A percentile compares a stretch with the other conserved stretches of the same genome.
phyloP scores from a whole-genome alignment of 495 filamentous ascomycete species.

The Chaetomidium leptoderma region DNA sequence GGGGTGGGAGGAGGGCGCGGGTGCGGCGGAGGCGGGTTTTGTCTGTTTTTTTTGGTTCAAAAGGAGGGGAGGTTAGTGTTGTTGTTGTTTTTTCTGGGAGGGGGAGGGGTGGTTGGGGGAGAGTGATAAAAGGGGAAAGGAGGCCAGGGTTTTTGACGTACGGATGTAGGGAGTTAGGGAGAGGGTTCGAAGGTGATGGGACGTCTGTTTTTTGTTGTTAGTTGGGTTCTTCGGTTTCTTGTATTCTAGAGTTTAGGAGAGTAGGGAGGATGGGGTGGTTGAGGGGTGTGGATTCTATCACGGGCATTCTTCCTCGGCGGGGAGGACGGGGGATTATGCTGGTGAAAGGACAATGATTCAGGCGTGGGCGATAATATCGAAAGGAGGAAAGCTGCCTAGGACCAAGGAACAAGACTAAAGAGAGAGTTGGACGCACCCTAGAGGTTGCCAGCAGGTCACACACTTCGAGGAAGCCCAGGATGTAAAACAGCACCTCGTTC shows the following conservation, averaged over 20 bases:
- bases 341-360: too few relatives aligned
- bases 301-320: too few relatives aligned
- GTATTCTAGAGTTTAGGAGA: not conserved
- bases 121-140: too few relatives aligned
- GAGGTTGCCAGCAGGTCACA: constrained; percentile 53
- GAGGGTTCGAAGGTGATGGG: constrained; percentile 52
- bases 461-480: constrained; percentile 54
- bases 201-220: constrained; percentile 40
- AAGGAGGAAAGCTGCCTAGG: not conserved
- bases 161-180: constrained; percentile 53
- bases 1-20: constrained; percentile 43
- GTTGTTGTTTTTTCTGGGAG: too few relatives aligned
- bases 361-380: too few relatives aligned
- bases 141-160: too few relatives aligned
- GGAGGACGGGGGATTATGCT: too few relatives aligned
- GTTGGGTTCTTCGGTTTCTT: not conserved
- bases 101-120: too few relatives aligned
- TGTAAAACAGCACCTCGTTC: constrained; percentile 52
- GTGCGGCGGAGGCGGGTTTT: constrained; percentile 49
- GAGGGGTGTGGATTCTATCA: not conserved
- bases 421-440: constrained; percentile 43
- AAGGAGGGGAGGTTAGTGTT: too few relatives aligned
- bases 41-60: too few relatives aligned
- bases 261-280: not conserved
- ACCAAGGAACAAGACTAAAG: not conserved